Evolutionary conservation across 1,139 yeast species (phyloP), one percentile per base, ranked within the genome.

Genomic region (Protomyces inundatus): DNA sequence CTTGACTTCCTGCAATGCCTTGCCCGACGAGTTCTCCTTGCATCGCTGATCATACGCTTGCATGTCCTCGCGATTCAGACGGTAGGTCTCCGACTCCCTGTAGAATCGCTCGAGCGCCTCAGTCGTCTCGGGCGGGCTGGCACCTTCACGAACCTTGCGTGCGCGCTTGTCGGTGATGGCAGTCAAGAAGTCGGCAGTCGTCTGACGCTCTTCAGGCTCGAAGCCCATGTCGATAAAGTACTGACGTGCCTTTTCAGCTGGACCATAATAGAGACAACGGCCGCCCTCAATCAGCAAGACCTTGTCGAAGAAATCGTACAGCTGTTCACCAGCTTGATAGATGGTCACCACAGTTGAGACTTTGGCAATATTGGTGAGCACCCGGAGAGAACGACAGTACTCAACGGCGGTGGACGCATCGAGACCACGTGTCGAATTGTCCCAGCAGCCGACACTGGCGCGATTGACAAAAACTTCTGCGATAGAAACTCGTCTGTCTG

Each of bases 151-250:
- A 0, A 42, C 45, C 7, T 16, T 40, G 35, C 60, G 53, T 12
- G 33, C 60, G n/a, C 36, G 33, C 42, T 23, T 30, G 54, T 55
- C 60, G 42, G 60, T 55, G 40, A 23, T 23, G 48, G 57, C 54
- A 12, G 96, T 88, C 70, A 88, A 78, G 73, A 82, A 89, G 73
- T 89, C 96, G 10, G 91, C 88, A 66, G 93, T 86, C 6, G 95
- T 86, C 76, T 86, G 90, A 74, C 95, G 83, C 50, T 81, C 79
- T 46, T 88, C 86, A 71, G 89, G 86, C 12, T 79, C 80, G 73
- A 83, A 87, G 36, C 93, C 93, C 87, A 87, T 83, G 51, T 78
- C 79, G 64, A 76, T 72, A 72, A 87, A 87, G 74, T 79, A 87
- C 39, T 77, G 76, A 68, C 82, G 84, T 3, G 93, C 95, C 46